Percentiles rank a stretch among this genome's conserved stretches.
Evolutionary conservation across 805 yeast species (phyloP).

Genomic region (Candida michaelii): DNA sequence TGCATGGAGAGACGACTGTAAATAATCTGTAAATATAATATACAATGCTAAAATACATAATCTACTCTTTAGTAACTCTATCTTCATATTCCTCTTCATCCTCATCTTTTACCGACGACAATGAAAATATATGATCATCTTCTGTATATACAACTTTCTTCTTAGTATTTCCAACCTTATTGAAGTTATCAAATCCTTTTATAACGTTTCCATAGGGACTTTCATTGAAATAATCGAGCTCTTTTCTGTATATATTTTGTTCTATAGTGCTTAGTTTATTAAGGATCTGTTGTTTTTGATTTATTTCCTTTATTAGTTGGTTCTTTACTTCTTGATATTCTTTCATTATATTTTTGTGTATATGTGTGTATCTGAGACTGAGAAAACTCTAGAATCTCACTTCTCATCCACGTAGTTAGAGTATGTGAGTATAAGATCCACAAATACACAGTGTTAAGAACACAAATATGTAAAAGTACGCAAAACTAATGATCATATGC

Average conservation of each 20-base stretch:
- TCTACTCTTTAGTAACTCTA: slow-evolving; percentile 22
- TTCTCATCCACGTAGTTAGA: no score
- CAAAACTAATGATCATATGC: no score
- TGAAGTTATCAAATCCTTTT: slow-evolving; percentile 85
- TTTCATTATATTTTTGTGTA: slow-evolving; percentile 12
- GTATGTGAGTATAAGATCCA: no score
- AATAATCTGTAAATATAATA: slow-evolving; percentile 6
- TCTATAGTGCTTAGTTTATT: slow-evolving; percentile 62
- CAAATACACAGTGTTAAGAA: no score
- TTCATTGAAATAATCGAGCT: slow-evolving; percentile 73
- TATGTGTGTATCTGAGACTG: background rate
- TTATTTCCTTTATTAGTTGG: slow-evolving; percentile 62
- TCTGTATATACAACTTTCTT: slow-evolving; percentile 58
- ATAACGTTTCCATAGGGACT: slow-evolving; percentile 77
- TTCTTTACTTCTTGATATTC: slow-evolving; percentile 69
- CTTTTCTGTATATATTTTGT: slow-evolving; percentile 76
- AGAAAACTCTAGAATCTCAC: background rate
- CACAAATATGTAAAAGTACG: no score
- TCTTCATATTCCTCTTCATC: slow-evolving; percentile 41
- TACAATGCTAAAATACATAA: background rate
- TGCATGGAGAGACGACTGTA: no score
- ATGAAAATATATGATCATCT: slow-evolving; percentile 77
- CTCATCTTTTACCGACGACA: slow-evolving; percentile 66
- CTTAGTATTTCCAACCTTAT: slow-evolving; percentile 46
- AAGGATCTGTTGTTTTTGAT: slow-evolving; percentile 64